Evolutionary conservation across 2,329 filamentous ascomycete species (phyloP), one percentile per base, ranked within the genome.

Genomic region (Pseudogymnoascus verrucosus): DNA sequence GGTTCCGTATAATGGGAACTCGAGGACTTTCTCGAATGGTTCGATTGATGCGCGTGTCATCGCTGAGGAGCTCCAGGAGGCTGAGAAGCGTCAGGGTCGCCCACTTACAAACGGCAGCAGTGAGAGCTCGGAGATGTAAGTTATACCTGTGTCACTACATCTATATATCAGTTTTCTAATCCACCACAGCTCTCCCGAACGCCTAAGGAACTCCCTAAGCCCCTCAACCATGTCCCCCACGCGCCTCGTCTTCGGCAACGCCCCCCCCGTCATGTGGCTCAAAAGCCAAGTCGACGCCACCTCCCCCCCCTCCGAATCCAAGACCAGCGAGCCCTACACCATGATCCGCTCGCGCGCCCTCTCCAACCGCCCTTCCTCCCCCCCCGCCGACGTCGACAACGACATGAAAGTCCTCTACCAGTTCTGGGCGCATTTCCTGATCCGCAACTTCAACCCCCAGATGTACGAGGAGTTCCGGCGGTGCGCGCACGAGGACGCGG

Each of bases 391-490:
- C 63, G 75, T 73, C 40, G 81, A 83, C 60, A 77, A 79, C 65
- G 81, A 86, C 70, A 86, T 89, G 80, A 81, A 84, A 71, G 80
- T 85, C 64, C 81, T 90, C 31, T 91, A 91, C 77, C 82, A 86
- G 67, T 90, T 90, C 77, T 92, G 89, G 88, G 85, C 85, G 19
- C 84, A 88, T 73, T 90, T 89, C 72, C 80, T 92, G 67, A 82
- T 86, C 67, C 81, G 84, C 70, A 87, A 89, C 76, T 91, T 92
- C 81, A 89, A 92, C 74, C 79, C 81, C 64, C 79, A 79, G 72
- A 89, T 93, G 84, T 92, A 92, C 77, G 79, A 84, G 72, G 89
- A 92, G 74, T 91, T 92, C 77, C 84, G 85, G 67, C 78, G 79
- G 70, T 80, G 83, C 73, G 89, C 89, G 63, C 76, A 87, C 66